phyloP scores from a whole-genome alignment of 306 rosid species.

The Pueraria montana region DNA sequence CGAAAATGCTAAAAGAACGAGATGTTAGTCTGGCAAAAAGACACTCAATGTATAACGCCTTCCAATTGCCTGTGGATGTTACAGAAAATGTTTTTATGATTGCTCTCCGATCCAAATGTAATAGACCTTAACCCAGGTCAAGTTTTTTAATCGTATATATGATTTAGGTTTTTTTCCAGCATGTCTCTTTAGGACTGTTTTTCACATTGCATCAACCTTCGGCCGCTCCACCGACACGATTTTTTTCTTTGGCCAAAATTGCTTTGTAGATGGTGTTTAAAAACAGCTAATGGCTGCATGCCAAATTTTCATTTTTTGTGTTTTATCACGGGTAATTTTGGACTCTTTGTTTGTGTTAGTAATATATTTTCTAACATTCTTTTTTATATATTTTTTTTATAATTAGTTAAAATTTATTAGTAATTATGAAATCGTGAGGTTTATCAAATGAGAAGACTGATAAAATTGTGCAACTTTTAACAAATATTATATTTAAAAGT shows the following conservation, averaged over 20 bases:
- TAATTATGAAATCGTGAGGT: too few relatives aligned
- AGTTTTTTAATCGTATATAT: not conserved
- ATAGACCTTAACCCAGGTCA: not conserved
- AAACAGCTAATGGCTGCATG: too few relatives aligned
- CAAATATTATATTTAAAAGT: too few relatives aligned
- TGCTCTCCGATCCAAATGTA: not conserved
- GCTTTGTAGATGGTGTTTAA: too few relatives aligned
- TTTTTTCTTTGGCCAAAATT: not conserved
- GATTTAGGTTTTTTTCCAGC: not conserved
- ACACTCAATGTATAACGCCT: not conserved
- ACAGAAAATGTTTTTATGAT: not conserved
- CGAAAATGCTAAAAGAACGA: constrained; percentile 5
- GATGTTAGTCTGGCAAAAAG: not conserved
- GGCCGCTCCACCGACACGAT: not conserved
- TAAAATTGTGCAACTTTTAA: too few relatives aligned
- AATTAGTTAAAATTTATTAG: too few relatives aligned
- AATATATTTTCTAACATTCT: too few relatives aligned
- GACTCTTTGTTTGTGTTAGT: too few relatives aligned
- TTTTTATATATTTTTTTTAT: too few relatives aligned
- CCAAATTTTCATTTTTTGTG: too few relatives aligned
- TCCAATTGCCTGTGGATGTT: not conserved
- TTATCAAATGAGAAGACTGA: too few relatives aligned
- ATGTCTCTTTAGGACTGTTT: not conserved
- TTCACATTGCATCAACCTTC: not conserved
- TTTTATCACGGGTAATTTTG: too few relatives aligned